A percentile compares a stretch with the other conserved stretches of the same genome.
Conservation (phyloP, 1,284 basidiomycete genomes). For the Cryptococcus sp. region DNA sequence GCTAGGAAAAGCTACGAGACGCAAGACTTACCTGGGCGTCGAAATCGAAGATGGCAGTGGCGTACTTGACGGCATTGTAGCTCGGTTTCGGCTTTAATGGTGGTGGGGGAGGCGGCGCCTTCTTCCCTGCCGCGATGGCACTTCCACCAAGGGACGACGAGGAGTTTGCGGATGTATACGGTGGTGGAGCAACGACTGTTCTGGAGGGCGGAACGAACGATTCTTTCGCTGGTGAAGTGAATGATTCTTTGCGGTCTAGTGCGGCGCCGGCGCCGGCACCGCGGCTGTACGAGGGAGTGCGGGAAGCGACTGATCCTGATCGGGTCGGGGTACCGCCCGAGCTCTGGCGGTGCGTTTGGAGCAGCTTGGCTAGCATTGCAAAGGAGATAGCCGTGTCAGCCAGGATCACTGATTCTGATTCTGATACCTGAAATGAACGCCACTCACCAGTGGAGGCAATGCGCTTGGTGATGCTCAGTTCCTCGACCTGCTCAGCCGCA, state of each 20-base stretch:
- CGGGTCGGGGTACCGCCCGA: slow-evolving; percentile 33
- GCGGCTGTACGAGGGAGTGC: slow-evolving; percentile 13
- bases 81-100: slow-evolving; percentile 77
- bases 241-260: slow-evolving; percentile 53
- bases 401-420: neutral
- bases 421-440: slow-evolving; percentile 39
- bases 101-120: slow-evolving; percentile 82
- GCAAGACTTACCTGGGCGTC: slow-evolving; percentile 66
- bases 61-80: slow-evolving; percentile 64
- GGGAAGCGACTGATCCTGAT: slow-evolving; percentile 56
- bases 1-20: neutral
- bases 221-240: slow-evolving; percentile 34
- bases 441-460: slow-evolving; percentile 76
- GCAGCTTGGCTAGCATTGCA: slow-evolving; percentile 37
- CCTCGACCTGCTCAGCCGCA: slow-evolving; percentile 72
- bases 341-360: slow-evolving; percentile 40
- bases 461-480: slow-evolving; percentile 74
- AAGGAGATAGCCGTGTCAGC: neutral
- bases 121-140: slow-evolving; percentile 60
- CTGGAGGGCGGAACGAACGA: slow-evolving; percentile 38
- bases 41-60: slow-evolving; percentile 95
- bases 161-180: slow-evolving; percentile 47
- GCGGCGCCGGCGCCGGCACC: slow-evolving; percentile 8
- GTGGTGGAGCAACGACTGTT: slow-evolving; percentile 60
- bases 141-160: slow-evolving; percentile 44